Percentiles rank a stretch among this genome's conserved stretches.
These are phyloP conservation scores for Pseudocercospora pini-densiflorae DNA, from an alignment of 2,329 filamentous ascomycete species.

Conservation along the genomic window DNA sequence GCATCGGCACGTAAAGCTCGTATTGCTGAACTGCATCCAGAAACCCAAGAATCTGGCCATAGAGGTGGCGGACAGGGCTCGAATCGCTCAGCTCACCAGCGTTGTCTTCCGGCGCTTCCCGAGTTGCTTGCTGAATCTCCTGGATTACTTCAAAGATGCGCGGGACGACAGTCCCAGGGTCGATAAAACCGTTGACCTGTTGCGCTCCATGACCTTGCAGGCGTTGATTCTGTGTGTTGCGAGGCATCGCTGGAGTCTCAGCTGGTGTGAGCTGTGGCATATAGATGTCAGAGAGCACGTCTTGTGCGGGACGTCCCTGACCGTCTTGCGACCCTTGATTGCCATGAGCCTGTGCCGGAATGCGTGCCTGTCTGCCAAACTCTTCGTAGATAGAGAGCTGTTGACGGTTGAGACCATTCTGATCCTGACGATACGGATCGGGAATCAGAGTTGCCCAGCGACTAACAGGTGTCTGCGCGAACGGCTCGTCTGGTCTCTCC, in stretches of 20 bases:
- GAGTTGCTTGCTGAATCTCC: slow-evolving; percentile 61
- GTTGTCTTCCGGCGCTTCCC: slow-evolving; percentile 61
- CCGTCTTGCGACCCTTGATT: slow-evolving; percentile 63
- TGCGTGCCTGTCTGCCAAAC: slow-evolving; percentile 82
- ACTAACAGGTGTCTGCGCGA: slow-evolving; percentile 77
- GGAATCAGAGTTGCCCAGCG: slow-evolving; percentile 94
- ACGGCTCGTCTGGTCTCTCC: slow-evolving; percentile 79
- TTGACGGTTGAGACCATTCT: slow-evolving; percentile 76
- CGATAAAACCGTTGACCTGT: slow-evolving; percentile 65
- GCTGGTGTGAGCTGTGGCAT: slow-evolving; percentile 67
- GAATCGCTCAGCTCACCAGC: slow-evolving; percentile 61
- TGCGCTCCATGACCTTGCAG: slow-evolving; percentile 39
- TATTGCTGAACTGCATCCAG: slow-evolving; percentile 60
- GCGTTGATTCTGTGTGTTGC: slow-evolving; percentile 59
- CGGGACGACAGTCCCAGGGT: slow-evolving; percentile 58
- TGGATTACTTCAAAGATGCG: slow-evolving; percentile 59
- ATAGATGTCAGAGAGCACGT: slow-evolving; percentile 66
- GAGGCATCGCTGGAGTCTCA: slow-evolving; percentile 64
- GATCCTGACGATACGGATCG: slow-evolving; percentile 86
- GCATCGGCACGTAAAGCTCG: slow-evolving; percentile 42
- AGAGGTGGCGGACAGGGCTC: slow-evolving; percentile 61
- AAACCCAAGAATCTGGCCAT: slow-evolving; percentile 59
- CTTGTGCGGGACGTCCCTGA: slow-evolving; percentile 61
- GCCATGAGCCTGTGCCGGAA: slow-evolving; percentile 53
- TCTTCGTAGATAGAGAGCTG: slow-evolving; percentile 97